phyloP scores from a whole-genome alignment of 768 basidiomycete species.

The Suillus paluster region DNA sequence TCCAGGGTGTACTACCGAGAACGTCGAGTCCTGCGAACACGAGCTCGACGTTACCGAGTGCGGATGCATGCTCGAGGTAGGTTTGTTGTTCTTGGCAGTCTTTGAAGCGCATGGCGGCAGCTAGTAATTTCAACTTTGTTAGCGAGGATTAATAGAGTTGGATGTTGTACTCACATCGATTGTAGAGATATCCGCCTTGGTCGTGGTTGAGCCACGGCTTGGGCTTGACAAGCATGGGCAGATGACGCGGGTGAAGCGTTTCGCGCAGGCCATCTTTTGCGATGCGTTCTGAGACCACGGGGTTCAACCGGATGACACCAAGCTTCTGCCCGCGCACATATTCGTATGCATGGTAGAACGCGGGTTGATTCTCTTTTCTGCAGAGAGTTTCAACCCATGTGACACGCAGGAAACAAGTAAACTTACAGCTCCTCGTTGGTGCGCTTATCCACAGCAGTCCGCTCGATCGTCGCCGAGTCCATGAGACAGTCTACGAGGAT shows the following conservation, averaged over 20 bases:
- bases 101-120: constrained; percentile 89
- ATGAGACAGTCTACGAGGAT: constrained; percentile 84
- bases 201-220: constrained; percentile 82
- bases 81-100: constrained; percentile 82
- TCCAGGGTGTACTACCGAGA: constrained; percentile 89
- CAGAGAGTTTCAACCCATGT: constrained; percentile 10
- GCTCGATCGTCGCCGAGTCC: constrained; percentile 77
- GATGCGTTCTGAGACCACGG: constrained; percentile 74
- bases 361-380: constrained; percentile 82
- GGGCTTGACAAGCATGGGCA: constrained; percentile 94
- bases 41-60: constrained; percentile 76
- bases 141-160: constrained; percentile 6
- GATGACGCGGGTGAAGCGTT: constrained; percentile 87
- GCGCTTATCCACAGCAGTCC: constrained; percentile 58
- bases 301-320: constrained; percentile 90
- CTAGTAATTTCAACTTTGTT: constrained; percentile 35
- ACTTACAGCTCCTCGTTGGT: constrained; percentile 68
- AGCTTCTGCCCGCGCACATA: constrained; percentile 92
- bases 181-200: constrained; percentile 84
- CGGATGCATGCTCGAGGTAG: constrained; percentile 77
- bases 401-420: constrained; percentile 4
- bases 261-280: constrained; percentile 72
- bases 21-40: constrained; percentile 91
- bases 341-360: constrained; percentile 91
- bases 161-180: constrained; percentile 56